These are phyloP conservation scores for Malus hybrid DNA, from an alignment of 331 rosid species.

Conservation along the genomic window DNA sequence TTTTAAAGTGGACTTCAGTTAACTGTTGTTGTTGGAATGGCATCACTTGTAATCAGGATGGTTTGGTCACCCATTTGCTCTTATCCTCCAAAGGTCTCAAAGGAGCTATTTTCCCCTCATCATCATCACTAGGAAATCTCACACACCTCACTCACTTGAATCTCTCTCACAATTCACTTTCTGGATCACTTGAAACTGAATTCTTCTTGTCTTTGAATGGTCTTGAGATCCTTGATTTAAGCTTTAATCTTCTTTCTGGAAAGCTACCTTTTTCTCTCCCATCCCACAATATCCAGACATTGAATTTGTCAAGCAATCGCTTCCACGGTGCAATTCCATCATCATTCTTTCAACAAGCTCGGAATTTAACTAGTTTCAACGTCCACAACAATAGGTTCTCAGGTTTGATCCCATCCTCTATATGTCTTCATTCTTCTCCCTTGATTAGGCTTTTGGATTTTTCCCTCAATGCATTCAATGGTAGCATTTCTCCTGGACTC, in stretches of 20 bases:
- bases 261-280: neutral
- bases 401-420: neutral
- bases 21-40: neutral
- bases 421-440: neutral
- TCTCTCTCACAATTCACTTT: neutral
- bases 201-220: neutral
- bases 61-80: neutral
- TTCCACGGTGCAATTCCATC: neutral
- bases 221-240: neutral
- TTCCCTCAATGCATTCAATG: neutral
- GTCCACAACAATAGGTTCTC: neutral
- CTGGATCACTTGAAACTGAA: neutral
- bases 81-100: too few species aligned
- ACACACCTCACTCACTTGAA: neutral
- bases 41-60: neutral
- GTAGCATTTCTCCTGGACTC: neutral
- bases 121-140: neutral
- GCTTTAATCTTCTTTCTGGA: too few species aligned
- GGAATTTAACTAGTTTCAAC: neutral
- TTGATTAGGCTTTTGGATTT: too few species aligned
- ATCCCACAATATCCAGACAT: neutral
- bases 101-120: too few species aligned
- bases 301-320: neutral
- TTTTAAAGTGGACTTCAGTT: neutral
- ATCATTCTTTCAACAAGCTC: neutral